Evolutionary conservation across 345 rosid species (phyloP).

Genomic region (Hirschfeldia incana): DNA sequence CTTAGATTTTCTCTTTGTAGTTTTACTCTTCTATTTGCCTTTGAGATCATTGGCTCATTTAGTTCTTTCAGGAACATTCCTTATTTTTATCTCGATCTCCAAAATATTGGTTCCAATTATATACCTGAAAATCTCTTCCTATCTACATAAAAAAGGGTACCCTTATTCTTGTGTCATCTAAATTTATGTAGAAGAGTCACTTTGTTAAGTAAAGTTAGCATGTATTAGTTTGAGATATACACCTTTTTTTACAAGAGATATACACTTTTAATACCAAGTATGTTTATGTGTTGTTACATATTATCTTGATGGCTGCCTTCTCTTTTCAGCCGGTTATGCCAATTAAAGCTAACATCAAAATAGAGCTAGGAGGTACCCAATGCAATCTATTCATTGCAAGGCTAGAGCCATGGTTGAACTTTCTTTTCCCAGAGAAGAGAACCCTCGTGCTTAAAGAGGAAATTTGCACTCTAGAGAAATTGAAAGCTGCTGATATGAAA

Average conservation of each 20-base stretch:
- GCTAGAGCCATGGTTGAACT: slow-evolving; percentile 74
- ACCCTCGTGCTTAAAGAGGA: slow-evolving; percentile 62
- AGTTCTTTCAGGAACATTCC: too few relatives aligned
- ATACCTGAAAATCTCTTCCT: too few relatives aligned
- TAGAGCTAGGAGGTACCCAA: slow-evolving; percentile 88
- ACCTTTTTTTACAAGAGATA: not conserved
- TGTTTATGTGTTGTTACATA: slow-evolving; percentile 9
- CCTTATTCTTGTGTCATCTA: too few relatives aligned
- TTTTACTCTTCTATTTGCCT: too few relatives aligned
- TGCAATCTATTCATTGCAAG: slow-evolving; percentile 69
- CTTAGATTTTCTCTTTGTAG: not conserved
- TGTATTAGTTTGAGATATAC: not conserved
- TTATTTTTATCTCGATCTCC: too few relatives aligned
- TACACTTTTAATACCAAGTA: not conserved
- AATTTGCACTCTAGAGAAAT: slow-evolving; percentile 41
- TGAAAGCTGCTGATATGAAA: slow-evolving; percentile 53
- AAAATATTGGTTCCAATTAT: too few relatives aligned
- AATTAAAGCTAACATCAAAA: slow-evolving; percentile 80
- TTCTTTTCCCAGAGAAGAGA: slow-evolving; percentile 61
- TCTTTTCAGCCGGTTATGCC: slow-evolving; percentile 66
- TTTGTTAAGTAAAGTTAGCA: not conserved
- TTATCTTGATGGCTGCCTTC: slow-evolving; percentile 19
- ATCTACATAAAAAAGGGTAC: too few relatives aligned
- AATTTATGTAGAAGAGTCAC: not conserved
- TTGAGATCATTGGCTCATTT: too few relatives aligned